These are phyloP conservation scores for Eutrema japonicum DNA, from an alignment of 345 rosid genomes.

Conservation along the genomic window DNA sequence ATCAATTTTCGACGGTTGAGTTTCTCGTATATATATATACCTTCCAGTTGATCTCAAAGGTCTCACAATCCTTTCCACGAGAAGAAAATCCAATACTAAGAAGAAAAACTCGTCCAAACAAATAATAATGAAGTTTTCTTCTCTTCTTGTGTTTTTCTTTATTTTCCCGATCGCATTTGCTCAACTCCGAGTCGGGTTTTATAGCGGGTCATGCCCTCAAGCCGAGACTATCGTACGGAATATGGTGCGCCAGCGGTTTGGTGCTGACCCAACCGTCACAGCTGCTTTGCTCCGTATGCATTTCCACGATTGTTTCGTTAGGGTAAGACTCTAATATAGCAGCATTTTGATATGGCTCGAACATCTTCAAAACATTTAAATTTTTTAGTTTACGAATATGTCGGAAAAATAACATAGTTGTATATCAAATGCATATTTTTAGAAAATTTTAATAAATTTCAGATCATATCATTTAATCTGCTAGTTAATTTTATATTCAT, in stretches of 20 bases:
- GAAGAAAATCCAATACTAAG: constrained; percentile 9
- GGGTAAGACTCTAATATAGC: constrained; percentile 45
- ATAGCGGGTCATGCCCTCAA: constrained; percentile 58
- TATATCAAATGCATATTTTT: not conserved
- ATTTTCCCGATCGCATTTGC: constrained; percentile 51
- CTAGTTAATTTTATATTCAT: not conserved
- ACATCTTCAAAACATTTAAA: not conserved
- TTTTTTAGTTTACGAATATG: not conserved
- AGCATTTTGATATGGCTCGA: not conserved
- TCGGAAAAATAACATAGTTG: not conserved
- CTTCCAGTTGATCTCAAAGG: constrained; percentile 10
- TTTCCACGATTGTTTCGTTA: constrained; percentile 82
- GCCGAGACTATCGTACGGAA: constrained; percentile 61
- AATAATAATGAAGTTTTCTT: constrained; percentile 35
- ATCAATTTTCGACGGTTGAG: constrained; percentile 8
- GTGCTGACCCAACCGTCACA: constrained; percentile 49
- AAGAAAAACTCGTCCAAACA: not conserved
- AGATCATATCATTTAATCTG: not conserved
- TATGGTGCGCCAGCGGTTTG: constrained; percentile 51
- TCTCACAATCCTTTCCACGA: constrained; percentile 23
- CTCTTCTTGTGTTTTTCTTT: constrained; percentile 38
- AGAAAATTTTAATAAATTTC: not conserved
- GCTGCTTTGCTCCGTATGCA: constrained; percentile 88
- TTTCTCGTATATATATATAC: constrained; percentile 38
- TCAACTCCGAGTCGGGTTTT: constrained; percentile 59